These are phyloP conservation scores for Psidium guajava DNA, from an alignment of 345 rosid species.

Conservation along the genomic window DNA sequence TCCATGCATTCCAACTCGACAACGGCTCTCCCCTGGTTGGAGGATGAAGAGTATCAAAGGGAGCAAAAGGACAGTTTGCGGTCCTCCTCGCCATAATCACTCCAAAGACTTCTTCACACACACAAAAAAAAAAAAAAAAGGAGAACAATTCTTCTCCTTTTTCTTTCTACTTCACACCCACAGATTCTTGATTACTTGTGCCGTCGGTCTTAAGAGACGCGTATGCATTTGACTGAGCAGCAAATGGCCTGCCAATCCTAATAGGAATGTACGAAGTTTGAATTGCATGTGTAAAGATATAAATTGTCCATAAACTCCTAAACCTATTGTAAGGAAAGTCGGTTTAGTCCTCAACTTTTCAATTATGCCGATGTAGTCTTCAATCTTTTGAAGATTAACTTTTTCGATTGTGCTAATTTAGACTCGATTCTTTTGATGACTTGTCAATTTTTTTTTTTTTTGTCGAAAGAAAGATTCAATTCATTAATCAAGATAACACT, in stretches of 20 bases:
- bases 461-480: too few relatives aligned
- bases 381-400: too few relatives aligned
- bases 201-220: background rate
- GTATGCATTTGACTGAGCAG: background rate
- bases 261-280: background rate
- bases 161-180: background rate
- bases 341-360: too few relatives aligned
- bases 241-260: background rate
- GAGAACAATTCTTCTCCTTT: background rate
- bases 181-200: background rate
- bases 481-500: too few relatives aligned
- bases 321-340: too few relatives aligned
- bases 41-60: background rate
- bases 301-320: too few relatives aligned
- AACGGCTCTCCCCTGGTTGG: background rate
- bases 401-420: too few relatives aligned
- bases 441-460: too few relatives aligned
- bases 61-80: background rate
- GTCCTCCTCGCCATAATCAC: background rate
- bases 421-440: too few relatives aligned
- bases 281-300: background rate
- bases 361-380: too few relatives aligned
- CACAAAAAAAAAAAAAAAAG: too few relatives aligned
- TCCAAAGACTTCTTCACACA: background rate
- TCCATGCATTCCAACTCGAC: background rate